Conservation (phyloP, 495 filamentous ascomycete genomes). For the Choiromyces venosus region DNA sequence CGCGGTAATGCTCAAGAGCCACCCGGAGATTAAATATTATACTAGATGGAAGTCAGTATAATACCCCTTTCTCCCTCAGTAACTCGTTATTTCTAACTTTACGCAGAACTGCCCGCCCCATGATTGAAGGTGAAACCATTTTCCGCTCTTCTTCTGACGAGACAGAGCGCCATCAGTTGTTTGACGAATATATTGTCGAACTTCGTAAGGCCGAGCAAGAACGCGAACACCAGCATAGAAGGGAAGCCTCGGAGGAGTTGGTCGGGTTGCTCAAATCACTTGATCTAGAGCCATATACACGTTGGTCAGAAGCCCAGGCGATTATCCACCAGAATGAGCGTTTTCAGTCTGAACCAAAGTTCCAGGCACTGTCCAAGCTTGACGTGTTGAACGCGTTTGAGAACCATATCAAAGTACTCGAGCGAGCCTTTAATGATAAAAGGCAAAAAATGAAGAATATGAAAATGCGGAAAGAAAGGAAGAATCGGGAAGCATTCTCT, state of each 20-base stretch:
- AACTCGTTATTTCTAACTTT: conserved; percentile 6
- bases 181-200: conserved; percentile 86
- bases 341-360: conserved; percentile 81
- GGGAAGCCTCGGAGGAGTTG: conserved; percentile 81
- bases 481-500: conserved; percentile 73
- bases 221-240: conserved; percentile 62
- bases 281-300: conserved; percentile 84
- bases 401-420: conserved; percentile 85
- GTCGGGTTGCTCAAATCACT: conserved; percentile 74
- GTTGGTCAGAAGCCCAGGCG: conserved; percentile 85
- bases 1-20: conserved; percentile 88
- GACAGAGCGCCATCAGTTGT: conserved; percentile 80
- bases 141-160: conserved; percentile 89
- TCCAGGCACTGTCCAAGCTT: conserved; percentile 76
- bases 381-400: conserved; percentile 92
- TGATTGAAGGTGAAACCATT: conserved; percentile 91
- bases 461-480: conserved; percentile 73
- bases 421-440: conserved; percentile 82
- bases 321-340: conserved; percentile 72
- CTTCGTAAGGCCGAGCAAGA: conserved; percentile 74
- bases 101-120: conserved; percentile 69
- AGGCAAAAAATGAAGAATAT: conserved; percentile 78
- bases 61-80: not conserved
- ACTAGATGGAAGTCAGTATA: conserved; percentile 73
- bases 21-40: conserved; percentile 96